These are phyloP conservation scores for Blastobotrys capitulatus DNA, from an alignment of 1,139 yeast species.

Conservation along the genomic window DNA sequence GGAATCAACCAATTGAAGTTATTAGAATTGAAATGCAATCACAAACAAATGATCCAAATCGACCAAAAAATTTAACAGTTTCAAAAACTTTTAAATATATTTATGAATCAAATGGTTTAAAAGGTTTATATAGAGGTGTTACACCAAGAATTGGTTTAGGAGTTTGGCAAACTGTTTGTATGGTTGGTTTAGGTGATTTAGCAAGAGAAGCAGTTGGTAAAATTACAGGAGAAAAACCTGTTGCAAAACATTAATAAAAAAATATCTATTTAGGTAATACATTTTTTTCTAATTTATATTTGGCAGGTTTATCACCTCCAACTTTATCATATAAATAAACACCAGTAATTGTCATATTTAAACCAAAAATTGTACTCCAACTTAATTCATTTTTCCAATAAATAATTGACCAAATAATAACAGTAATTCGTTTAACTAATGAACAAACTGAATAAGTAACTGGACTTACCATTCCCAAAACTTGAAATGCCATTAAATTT, in stretches of 20 bases:
- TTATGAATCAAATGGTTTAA: conserved; percentile 72
- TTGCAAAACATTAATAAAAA: conserved; percentile 37
- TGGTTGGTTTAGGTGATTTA: conserved; percentile 99
- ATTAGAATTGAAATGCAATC: conserved; percentile 98
- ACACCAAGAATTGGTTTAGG: conserved; percentile 96
- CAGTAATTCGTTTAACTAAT: conserved; percentile 78
- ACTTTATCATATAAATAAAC: conserved; percentile 66
- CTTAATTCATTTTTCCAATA: conserved; percentile 61
- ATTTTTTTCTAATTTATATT: conserved; percentile 5
- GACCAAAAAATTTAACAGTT: conserved; percentile 88
- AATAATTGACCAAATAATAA: conserved; percentile 70
- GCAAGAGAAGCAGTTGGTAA: conserved; percentile 61
- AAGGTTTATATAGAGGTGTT: conserved; percentile 93
- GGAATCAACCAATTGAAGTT: conserved; percentile 99
- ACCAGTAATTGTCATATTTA: conserved; percentile 59
- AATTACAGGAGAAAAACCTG: conserved; percentile 51
- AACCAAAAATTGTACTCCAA: conserved; percentile 59
- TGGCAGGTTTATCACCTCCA: conserved; percentile 43
- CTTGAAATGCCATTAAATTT: conserved; percentile 82
- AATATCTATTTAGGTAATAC: conserved; percentile 20
- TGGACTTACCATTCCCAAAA: conserved; percentile 78
- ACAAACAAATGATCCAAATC: conserved; percentile 83
- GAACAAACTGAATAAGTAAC: conserved; percentile 91
- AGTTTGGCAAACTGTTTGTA: conserved; percentile 97
- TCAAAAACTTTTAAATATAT: conserved; percentile 76